Evolutionary conservation across 257 asterid genomes (phyloP).

Genomic region (Solanum pennellii): DNA sequence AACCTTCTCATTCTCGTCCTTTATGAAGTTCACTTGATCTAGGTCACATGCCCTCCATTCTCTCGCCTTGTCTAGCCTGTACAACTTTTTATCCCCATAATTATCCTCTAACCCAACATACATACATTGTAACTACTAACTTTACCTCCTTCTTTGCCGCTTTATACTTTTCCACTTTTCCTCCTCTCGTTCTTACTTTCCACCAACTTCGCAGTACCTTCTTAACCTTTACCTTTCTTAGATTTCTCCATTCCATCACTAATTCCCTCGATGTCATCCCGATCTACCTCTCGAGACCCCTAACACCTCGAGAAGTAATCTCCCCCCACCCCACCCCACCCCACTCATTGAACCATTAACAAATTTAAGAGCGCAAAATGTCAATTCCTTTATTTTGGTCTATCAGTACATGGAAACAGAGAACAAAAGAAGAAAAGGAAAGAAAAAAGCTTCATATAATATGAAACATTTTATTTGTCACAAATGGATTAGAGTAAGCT

Average conservation of each 20-base stretch:
- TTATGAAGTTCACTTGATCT: too few species aligned
- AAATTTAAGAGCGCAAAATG: neutral
- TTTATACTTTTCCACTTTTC: too few species aligned
- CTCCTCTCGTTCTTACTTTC: neutral
- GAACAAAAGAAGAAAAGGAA: neutral
- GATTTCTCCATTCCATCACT: neutral
- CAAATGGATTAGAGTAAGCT: neutral
- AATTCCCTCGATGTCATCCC: neutral
- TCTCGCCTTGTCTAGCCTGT: too few species aligned
- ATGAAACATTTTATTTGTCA: neutral
- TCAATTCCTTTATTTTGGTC: neutral
- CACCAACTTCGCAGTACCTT: neutral
- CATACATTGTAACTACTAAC: too few species aligned
- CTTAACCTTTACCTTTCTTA: neutral
- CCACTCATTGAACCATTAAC: neutral
- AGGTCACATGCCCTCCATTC: too few species aligned
- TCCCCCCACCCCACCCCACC: too few species aligned
- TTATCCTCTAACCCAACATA: too few species aligned
- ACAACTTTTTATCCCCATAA: too few species aligned
- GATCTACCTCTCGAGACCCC: neutral
- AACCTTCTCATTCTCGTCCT: too few species aligned
- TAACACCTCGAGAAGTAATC: neutral
- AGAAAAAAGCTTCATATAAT: neutral
- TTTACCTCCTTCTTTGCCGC: too few species aligned
- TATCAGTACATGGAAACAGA: neutral